Percentiles rank a stretch among this genome's conserved stretches.
These are phyloP conservation scores for Vigna angularis DNA, from an alignment of 306 rosid genomes.

Conservation along the genomic window DNA sequence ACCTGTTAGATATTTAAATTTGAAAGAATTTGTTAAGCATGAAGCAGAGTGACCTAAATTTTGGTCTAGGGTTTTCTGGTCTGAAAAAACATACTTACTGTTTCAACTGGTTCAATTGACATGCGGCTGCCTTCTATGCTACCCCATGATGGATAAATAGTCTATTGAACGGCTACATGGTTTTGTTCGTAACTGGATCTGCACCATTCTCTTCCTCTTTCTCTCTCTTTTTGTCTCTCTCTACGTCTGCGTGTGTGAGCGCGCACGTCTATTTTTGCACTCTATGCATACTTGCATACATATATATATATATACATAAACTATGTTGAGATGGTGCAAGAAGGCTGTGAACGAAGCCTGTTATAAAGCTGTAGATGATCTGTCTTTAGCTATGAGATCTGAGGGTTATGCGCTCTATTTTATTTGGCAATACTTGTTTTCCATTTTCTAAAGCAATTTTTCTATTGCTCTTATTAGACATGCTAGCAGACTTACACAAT, in stretches of 20 bases:
- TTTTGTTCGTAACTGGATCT: constrained; percentile 40
- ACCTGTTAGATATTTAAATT: not conserved
- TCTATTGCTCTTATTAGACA: not conserved
- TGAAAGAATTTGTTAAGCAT: not conserved
- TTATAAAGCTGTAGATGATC: constrained; percentile 36
- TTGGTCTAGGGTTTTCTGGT: not conserved
- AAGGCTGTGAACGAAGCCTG: constrained; percentile 43
- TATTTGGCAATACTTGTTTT: not conserved
- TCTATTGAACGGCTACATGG: constrained; percentile 29
- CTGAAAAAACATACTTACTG: not conserved
- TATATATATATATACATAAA: not conserved
- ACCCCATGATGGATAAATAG: constrained; percentile 47
- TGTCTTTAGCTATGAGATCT: constrained; percentile 46
- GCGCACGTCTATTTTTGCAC: not conserved
- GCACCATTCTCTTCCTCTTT: constrained; percentile 32
- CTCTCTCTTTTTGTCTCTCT: not conserved
- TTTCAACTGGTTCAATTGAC: not conserved
- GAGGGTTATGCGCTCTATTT: constrained; percentile 35
- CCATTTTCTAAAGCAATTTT: not conserved
- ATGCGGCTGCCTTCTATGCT: not conserved
- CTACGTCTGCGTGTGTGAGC: not conserved
- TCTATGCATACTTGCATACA: not conserved
- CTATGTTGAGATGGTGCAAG: constrained; percentile 22
- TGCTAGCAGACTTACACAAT: not conserved
- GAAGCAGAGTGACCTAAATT: not conserved